These are phyloP conservation scores for Salix exigua DNA, from an alignment of 345 rosid species.

Conservation along the genomic window DNA sequence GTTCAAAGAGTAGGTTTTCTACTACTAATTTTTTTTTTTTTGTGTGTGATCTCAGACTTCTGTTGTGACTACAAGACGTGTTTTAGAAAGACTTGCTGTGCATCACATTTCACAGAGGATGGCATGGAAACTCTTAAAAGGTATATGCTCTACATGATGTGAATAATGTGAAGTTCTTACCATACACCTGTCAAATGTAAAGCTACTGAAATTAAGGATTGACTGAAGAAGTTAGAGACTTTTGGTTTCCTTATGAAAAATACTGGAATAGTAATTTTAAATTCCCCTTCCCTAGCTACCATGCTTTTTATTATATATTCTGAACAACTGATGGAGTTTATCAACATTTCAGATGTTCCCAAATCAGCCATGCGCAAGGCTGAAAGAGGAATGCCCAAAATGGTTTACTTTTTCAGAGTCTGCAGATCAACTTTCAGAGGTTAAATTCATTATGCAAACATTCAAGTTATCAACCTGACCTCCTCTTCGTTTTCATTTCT, in stretches of 20 bases:
- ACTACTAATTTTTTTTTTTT: background rate
- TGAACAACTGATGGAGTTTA: conserved; percentile 10
- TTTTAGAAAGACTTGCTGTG: conserved; percentile 84
- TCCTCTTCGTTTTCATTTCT: background rate
- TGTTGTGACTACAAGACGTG: conserved; percentile 79
- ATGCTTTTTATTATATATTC: background rate
- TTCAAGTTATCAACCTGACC: background rate
- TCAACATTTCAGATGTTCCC: conserved; percentile 58
- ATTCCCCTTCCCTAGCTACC: background rate
- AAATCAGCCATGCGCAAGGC: conserved; percentile 78
- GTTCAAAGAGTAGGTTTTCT: background rate
- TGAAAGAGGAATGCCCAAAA: conserved; percentile 67
- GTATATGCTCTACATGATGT: conserved; percentile 32
- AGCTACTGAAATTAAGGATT: background rate
- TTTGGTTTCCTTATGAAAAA: background rate
- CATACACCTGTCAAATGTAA: background rate
- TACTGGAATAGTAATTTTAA: background rate
- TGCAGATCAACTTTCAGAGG: conserved; percentile 90
- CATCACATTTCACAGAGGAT: conserved; percentile 74
- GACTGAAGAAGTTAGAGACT: background rate
- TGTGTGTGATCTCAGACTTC: conserved; percentile 54
- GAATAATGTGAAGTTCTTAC: background rate
- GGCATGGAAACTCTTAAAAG: conserved; percentile 99
- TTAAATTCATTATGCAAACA: conserved; percentile 17
- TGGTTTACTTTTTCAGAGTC: conserved; percentile 61